Percentiles rank a stretch among this genome's conserved stretches.
phyloP scores from a whole-genome alignment of 345 rosid species.

The Populus davidiana region DNA sequence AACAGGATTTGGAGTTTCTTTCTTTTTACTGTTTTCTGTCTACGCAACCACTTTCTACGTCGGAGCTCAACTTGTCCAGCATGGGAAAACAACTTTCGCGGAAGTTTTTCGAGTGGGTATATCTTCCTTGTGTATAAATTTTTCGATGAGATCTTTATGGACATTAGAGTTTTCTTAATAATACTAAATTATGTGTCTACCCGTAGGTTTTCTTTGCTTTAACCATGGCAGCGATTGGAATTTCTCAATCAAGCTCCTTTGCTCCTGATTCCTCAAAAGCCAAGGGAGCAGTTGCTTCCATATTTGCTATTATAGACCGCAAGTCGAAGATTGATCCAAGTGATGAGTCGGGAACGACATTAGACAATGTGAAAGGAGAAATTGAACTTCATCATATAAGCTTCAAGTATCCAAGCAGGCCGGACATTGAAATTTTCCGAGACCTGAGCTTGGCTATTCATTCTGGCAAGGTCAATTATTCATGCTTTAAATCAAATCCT shows the following conservation, averaged over 20 bases:
- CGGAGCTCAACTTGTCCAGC: conserved; percentile 60
- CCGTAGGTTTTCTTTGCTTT: conserved; percentile 73
- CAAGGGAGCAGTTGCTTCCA: conserved; percentile 57
- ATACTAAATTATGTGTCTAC: background rate
- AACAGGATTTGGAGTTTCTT: conserved; percentile 61
- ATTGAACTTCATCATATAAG: conserved; percentile 62
- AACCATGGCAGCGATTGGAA: conserved; percentile 55
- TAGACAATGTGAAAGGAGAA: conserved; percentile 63
- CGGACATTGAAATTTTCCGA: conserved; percentile 59
- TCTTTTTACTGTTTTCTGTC: conserved; percentile 53
- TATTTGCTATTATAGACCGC: conserved; percentile 59
- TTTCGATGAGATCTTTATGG: background rate
- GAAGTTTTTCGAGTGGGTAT: conserved; percentile 61
- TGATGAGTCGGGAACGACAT: conserved; percentile 56
- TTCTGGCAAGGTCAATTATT: conserved; percentile 58
- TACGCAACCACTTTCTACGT: conserved; percentile 69
- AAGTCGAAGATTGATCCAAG: conserved; percentile 65
- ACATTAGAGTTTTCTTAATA: background rate
- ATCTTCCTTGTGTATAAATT: background rate
- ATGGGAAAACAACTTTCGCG: conserved; percentile 45
- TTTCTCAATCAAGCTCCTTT: conserved; percentile 71
- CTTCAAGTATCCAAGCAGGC: conserved; percentile 72
- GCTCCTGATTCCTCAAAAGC: conserved; percentile 46
- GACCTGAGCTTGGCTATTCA: conserved; percentile 62
- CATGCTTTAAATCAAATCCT: background rate